Conservation (phyloP, 2,329 filamentous ascomycete genomes). For the Ustulina deusta region DNA sequence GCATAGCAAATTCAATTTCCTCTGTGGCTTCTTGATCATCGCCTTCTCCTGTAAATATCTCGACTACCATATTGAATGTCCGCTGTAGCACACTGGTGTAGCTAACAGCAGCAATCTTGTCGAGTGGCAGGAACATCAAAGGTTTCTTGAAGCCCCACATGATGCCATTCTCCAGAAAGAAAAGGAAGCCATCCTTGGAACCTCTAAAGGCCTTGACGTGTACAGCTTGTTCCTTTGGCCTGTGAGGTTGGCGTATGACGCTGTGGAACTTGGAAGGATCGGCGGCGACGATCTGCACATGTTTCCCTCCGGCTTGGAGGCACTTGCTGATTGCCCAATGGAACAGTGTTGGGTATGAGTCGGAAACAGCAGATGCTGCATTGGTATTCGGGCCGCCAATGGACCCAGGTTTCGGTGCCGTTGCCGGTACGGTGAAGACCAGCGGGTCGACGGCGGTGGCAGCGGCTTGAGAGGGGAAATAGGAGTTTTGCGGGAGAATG, state of each 20-base stretch:
- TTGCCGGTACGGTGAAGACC: slow-evolving; percentile 72
- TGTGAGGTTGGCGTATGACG: slow-evolving; percentile 66
- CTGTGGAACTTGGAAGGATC: slow-evolving; percentile 70
- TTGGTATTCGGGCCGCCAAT: slow-evolving; percentile 64
- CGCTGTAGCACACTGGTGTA: slow-evolving; percentile 76
- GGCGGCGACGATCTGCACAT: slow-evolving; percentile 62
- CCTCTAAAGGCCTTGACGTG: slow-evolving; percentile 75
- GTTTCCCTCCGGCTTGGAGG: slow-evolving; percentile 62
- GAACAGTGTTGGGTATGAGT: slow-evolving; percentile 69
- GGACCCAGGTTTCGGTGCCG: slow-evolving; percentile 70
- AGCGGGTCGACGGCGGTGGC: slow-evolving; percentile 65
- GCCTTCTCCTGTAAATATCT: slow-evolving; percentile 61
- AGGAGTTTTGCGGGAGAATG: slow-evolving; percentile 68
- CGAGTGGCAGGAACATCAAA: slow-evolving; percentile 71
- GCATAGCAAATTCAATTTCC: slow-evolving; percentile 75
- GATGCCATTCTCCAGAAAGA: slow-evolving; percentile 75
- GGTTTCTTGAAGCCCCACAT: slow-evolving; percentile 79
- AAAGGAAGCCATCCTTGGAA: slow-evolving; percentile 75
- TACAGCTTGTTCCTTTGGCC: slow-evolving; percentile 72
- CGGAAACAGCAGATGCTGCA: slow-evolving; percentile 66
- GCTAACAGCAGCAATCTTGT: slow-evolving; percentile 71
- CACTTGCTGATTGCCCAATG: slow-evolving; percentile 69
- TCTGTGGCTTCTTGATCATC: slow-evolving; percentile 63
- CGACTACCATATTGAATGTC: slow-evolving; percentile 75
- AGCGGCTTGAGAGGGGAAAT: slow-evolving; percentile 63